These are phyloP conservation scores for Akanthomyces uredinophilus DNA, from an alignment of 2,329 filamentous ascomycete genomes.

Conservation along the genomic window DNA sequence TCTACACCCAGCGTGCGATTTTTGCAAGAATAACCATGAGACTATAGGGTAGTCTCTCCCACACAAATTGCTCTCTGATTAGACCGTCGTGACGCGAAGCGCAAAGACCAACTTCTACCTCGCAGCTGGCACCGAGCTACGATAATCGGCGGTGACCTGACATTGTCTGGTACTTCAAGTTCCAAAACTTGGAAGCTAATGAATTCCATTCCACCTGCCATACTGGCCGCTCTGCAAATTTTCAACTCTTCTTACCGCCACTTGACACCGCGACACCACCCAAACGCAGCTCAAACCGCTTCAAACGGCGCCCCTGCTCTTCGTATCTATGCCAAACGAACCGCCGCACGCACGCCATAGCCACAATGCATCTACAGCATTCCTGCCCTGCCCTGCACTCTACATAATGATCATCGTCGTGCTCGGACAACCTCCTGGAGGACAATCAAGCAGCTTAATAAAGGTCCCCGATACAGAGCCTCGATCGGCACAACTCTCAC, in stretches of 20 bases:
- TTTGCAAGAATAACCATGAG: no score
- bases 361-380: background rate
- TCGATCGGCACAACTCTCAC: background rate
- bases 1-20: no score
- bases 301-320: slow-evolving; percentile 1
- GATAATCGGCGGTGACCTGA: background rate
- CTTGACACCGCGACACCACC: slow-evolving; percentile 4
- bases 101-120: no score
- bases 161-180: background rate
- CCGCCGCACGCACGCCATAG: background rate
- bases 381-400: background rate
- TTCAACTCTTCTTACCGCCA: background rate
- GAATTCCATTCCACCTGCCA: background rate
- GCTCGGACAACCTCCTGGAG: background rate
- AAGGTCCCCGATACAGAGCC: background rate
- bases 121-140: no score
- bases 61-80: no score
- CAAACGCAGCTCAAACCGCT: slow-evolving; percentile 12
- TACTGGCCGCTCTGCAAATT: background rate
- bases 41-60: no score
- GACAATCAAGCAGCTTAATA: background rate
- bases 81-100: no score
- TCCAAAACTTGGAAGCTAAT: background rate
- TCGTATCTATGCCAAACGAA: slow-evolving; percentile 9
- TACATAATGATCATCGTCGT: background rate